phyloP scores from a whole-genome alignment of 345 rosid species.

The Citrus australasica region DNA sequence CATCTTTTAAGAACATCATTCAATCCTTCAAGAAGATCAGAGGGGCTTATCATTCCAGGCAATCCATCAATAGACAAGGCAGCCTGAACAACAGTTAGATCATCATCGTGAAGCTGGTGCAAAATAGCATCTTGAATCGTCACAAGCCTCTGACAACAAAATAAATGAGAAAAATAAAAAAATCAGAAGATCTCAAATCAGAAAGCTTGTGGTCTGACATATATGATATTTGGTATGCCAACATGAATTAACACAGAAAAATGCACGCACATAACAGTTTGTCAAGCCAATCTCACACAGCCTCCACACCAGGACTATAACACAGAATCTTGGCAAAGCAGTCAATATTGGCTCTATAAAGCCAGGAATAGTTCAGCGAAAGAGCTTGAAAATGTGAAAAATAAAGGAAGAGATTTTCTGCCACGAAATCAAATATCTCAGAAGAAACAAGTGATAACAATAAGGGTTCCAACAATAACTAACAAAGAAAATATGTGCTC shows the following conservation, averaged over 20 bases:
- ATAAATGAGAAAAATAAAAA: background rate
- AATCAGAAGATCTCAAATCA: background rate
- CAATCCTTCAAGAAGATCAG: slow-evolving; percentile 59
- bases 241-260: background rate
- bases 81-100: slow-evolving; percentile 70
- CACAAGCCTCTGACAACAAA: slow-evolving; percentile 52
- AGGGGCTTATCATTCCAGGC: slow-evolving; percentile 43
- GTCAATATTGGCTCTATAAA: background rate
- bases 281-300: background rate
- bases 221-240: background rate
- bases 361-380: background rate
- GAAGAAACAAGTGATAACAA: background rate
- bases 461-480: background rate
- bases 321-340: background rate
- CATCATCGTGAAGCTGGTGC: slow-evolving; percentile 76
- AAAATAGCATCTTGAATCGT: slow-evolving; percentile 63
- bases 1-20: slow-evolving; percentile 53
- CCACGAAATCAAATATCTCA: background rate
- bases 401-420: background rate
- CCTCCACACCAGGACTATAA: background rate
- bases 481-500: background rate
- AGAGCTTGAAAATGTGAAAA: background rate
- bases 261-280: background rate
- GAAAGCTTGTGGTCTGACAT: background rate
- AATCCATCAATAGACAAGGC: slow-evolving; percentile 65